Evolutionary conservation across 805 yeast species (phyloP), one percentile per base, ranked within the genome.

Genomic region (Ogataea degrootiae): DNA sequence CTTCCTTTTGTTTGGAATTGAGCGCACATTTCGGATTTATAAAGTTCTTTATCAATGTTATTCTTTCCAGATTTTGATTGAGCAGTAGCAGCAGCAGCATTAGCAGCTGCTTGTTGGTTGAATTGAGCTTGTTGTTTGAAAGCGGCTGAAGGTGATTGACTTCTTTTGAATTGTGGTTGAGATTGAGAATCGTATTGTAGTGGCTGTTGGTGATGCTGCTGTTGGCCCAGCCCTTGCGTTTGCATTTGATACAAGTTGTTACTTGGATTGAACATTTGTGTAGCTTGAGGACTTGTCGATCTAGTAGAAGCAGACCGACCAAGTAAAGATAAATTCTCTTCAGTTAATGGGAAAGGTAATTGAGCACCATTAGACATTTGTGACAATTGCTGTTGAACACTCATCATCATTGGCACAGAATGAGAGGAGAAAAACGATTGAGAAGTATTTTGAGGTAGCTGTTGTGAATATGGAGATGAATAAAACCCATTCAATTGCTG

Each of bases 21-120:
- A 37, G 83, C 85, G 66, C 97, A 90, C 47, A 91, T 74, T 66
- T 90, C 97, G 0, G 97, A 91, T 69, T 90, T 90, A 77, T 88
- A 90, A 37, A 90, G 74, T 54, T 79, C 85, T 33, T 87, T 82
- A 39, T 63, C 65, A 17, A 53, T 50, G 17, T 46, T 43, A 5
- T 50, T 42, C 11, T 21, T 21, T 19, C 26, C 37, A 39, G 47
- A 37, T 29, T 16, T 14, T 40, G 44, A 17, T n/a, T 14, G 33
- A 35, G 34, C 26, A 21, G 31, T 6, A 22, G 31, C 38, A 3
- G 45, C 17, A 7, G 31, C 29, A 14, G 41, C 34, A 22, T 26
- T 37, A n/a, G 14, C 33, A 31, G 36, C 34, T 34, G 34, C 37
- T 39, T 47, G 43, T 29, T 45, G 36, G 46, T 52, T 46, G 34